phyloP scores from a whole-genome alignment of 2,329 filamentous ascomycete genomes.

The Aureobasidium sp. region DNA sequence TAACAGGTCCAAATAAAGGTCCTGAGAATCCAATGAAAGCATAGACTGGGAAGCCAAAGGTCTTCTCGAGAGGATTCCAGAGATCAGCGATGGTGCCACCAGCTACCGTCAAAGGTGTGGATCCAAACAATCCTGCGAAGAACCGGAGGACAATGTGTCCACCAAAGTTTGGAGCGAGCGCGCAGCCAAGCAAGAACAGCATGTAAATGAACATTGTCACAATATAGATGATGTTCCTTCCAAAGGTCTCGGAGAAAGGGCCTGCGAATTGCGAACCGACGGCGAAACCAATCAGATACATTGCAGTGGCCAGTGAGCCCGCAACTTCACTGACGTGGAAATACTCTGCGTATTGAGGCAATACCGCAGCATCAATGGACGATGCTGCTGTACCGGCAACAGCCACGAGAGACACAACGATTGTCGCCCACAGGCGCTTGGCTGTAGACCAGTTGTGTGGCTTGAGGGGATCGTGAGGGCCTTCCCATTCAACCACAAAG shows the following conservation, averaged over 20 bases:
- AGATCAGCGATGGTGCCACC: constrained; percentile 25
- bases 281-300: constrained; percentile 35
- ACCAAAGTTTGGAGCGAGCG: constrained; percentile 21
- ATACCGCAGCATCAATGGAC: constrained; percentile 14
- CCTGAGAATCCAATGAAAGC: constrained; percentile 18
- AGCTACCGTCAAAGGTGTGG: constrained; percentile 22
- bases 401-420: constrained; percentile 13
- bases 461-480: constrained; percentile 12
- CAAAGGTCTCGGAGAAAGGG: constrained; percentile 36
- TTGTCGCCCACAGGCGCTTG: constrained; percentile 14
- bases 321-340: constrained; percentile 12
- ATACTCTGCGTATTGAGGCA: constrained; percentile 16
- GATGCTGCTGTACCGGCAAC: constrained; percentile 16
- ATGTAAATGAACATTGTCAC: constrained; percentile 19
- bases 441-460: constrained; percentile 14
- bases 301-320: constrained; percentile 7
- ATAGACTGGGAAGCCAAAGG: constrained; percentile 22
- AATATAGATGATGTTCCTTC: constrained; percentile 23
- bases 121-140: constrained; percentile 23
- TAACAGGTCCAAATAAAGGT: constrained; percentile 21
- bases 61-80: constrained; percentile 22
- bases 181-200: constrained; percentile 11
- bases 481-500: constrained; percentile 17
- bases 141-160: constrained; percentile 24
- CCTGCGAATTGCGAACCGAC: constrained; percentile 33